Base-by-base conservation (phyloP, 352 stramenopile genomes). In the Globisporangium nodosum region DNA sequence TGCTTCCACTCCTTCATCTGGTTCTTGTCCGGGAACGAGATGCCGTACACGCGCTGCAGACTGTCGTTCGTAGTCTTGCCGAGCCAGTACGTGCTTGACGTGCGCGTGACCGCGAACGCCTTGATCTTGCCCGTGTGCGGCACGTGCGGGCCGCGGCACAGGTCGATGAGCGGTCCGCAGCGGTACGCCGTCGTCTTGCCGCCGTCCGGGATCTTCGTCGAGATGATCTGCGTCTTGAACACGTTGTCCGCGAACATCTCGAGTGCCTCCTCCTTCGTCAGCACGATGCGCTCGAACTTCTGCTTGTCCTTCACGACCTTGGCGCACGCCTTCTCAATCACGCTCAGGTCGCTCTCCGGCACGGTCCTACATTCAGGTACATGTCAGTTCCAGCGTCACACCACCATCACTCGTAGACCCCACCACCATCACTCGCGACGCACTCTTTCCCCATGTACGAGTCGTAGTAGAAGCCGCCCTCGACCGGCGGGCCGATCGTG, bases 391-490 rank as follows among this genome's bases (percentile, higher is more conserved):
- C 5, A 33, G 31, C n/a, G 33, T n/a, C 1, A 58, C 12, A 60
- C n/a, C 0, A 46, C 37, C 43, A 60, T 35, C 0, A 46, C 39
- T 33, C 52, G 6, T 27, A 27, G 24, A 47, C 30, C n/a, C 0
- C 6, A 52, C n/a, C 0, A 46, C 37, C 43, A 60, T 35, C 0
- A 46, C 39, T 33, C 52, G 6, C 3, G 20, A 74, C 54, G 30
- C 52, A 68, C 65, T 89, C 65, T 30, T 80, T 74, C 57, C 97
- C 97, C 93, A 99, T 99, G 82, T 99, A 99, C 62, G 91, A 97
- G 88, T 94, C 98, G 76, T 99, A 99, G 73, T 99, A 99, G 70
- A 99, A 99, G 27, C 98, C 98, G 61, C 95, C 93, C 49, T 98
- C 90, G 35, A 57, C 70, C n/a, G 99, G 68, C 30, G 97, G 97